Conservation (phyloP, 305 asterid species). For the Galium porrigens region DNA sequence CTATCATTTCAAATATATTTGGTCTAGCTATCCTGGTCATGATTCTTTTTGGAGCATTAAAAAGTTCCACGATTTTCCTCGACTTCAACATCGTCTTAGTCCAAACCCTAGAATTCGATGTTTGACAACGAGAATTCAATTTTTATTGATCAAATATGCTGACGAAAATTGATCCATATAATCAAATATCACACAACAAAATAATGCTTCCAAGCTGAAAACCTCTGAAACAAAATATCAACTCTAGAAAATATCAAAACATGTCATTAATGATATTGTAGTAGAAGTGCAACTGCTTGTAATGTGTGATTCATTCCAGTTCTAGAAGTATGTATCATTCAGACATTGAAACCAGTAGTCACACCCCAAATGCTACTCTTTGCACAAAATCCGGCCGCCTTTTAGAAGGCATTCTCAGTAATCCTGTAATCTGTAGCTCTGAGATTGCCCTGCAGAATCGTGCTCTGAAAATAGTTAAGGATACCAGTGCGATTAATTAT, state of each 20-base stretch:
- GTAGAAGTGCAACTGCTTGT: not conserved
- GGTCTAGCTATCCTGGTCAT: no score
- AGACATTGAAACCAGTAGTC: not conserved
- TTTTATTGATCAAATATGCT: no score
- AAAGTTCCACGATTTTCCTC: no score
- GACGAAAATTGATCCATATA: no score
- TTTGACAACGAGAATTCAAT: no score
- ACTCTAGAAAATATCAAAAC: no score
- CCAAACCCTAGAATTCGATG: no score
- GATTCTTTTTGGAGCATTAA: no score
- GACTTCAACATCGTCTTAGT: no score
- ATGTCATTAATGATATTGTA: not conserved
- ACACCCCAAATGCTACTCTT: slow-evolving; percentile 69
- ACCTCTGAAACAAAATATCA: not conserved
- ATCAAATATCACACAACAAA: no score
- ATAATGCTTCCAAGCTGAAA: not conserved
- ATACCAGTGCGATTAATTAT: slow-evolving; percentile 2
- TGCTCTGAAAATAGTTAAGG: slow-evolving; percentile 60
- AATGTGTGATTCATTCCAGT: not conserved
- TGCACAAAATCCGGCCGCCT: slow-evolving; percentile 87
- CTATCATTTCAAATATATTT: no score
- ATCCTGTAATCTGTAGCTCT: slow-evolving; percentile 79
- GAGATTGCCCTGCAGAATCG: slow-evolving; percentile 76
- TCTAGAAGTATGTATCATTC: not conserved
- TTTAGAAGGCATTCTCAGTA: slow-evolving; percentile 83